Conservation (phyloP, 2,329 filamentous ascomycete genomes). For the Fusarium sp. region DNA sequence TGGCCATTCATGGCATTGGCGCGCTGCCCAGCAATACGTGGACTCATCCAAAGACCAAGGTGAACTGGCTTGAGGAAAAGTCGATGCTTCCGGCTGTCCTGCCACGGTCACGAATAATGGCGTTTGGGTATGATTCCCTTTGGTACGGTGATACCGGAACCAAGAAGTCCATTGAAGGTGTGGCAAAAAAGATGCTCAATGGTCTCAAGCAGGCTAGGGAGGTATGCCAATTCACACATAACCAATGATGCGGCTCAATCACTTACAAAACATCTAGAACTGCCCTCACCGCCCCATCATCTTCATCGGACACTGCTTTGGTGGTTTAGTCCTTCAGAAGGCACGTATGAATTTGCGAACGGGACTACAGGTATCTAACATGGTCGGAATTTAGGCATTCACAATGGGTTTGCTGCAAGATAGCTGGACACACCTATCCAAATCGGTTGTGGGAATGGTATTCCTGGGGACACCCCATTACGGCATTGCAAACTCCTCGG, state of each 20-base stretch:
- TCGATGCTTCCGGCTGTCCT: conserved; percentile 19
- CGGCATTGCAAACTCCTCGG: not conserved
- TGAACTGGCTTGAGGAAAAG: conserved; percentile 13
- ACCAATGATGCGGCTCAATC: not conserved
- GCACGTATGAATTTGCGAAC: not conserved
- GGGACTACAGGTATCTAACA: not conserved
- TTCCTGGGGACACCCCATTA: conserved; percentile 21
- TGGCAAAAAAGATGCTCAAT: conserved; percentile 7
- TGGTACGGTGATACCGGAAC: conserved; percentile 19
- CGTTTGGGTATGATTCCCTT: conserved; percentile 18
- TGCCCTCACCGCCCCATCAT: conserved; percentile 14
- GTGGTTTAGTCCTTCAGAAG: conserved; percentile 23
- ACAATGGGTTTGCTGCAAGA: not conserved
- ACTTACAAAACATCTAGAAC: not conserved
- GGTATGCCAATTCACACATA: not conserved
- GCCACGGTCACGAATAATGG: conserved; percentile 19
- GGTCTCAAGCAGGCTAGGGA: not conserved
- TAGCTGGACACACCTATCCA: conserved; percentile 1
- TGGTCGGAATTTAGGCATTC: not conserved
- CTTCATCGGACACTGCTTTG: conserved; percentile 28
- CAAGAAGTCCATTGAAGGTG: conserved; percentile 1
- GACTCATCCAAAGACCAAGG: not conserved
- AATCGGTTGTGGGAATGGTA: conserved; percentile 9
- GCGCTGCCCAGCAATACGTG: conserved; percentile 11
- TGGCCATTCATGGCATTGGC: conserved; percentile 21